Evolutionary conservation across 2,329 filamentous ascomycete genomes (phyloP).

Genomic region (Hypomyces rosellus): DNA sequence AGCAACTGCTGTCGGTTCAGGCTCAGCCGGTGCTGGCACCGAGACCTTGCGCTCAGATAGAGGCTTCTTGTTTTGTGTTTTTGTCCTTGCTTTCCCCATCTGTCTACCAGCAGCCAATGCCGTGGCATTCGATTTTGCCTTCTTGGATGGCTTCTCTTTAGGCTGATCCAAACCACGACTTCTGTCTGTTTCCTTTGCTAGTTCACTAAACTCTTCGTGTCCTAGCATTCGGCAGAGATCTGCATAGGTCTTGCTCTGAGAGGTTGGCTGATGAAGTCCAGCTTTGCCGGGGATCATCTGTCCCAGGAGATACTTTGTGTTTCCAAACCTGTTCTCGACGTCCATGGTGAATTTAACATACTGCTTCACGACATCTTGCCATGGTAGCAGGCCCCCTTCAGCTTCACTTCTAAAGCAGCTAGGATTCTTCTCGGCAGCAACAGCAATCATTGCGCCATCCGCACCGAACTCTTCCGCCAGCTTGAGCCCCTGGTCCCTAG

Average conservation of each 20-base stretch:
- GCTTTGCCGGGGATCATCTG: constrained; percentile 82
- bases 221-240: constrained; percentile 61
- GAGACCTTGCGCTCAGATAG: constrained; percentile 29
- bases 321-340: constrained; percentile 79
- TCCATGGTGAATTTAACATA: constrained; percentile 70
- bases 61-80: constrained; percentile 26
- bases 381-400: constrained; percentile 65
- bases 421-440: constrained; percentile 82
- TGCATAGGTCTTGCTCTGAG: constrained; percentile 62
- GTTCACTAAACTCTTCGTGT: constrained; percentile 55
- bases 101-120: constrained; percentile 45
- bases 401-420: constrained; percentile 70
- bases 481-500: constrained; percentile 62
- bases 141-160: constrained; percentile 24
- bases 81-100: constrained; percentile 33
- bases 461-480: constrained; percentile 75
- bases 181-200: constrained; percentile 60
- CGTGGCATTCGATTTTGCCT: constrained; percentile 28
- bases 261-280: constrained; percentile 54
- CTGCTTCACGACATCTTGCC: constrained; percentile 69
- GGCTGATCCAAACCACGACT: constrained; percentile 54
- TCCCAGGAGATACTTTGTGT: constrained; percentile 85
- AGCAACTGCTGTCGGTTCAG: constrained; percentile 20
- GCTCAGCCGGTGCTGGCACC: constrained; percentile 14
- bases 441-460: constrained; percentile 96